Base-by-base conservation (phyloP, 2,329 filamentous ascomycete species). In the Nakataea oryzae region DNA sequence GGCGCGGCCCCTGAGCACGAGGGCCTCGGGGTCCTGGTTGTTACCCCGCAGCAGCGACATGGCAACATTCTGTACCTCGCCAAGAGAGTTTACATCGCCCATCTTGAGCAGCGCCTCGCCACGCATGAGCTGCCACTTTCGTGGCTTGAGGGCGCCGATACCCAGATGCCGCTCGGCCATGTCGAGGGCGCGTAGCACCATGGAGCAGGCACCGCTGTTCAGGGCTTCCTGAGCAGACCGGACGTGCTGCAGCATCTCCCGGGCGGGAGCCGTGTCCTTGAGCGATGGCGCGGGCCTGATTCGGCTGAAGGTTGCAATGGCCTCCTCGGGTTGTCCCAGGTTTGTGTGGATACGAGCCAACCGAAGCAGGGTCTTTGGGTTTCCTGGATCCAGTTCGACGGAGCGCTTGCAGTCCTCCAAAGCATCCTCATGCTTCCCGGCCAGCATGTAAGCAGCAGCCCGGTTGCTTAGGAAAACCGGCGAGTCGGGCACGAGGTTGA, bases 381-480 rank as follows among this genome's bases (percentile, higher is more conserved):
- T 97, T 68, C 86, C 81, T 0, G 93, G 88, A 66, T 97, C 93
- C 56, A 96, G 78, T 66, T 93, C 88, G 67, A 90, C 86, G 8
- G 95, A 91, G 62, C 82, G 84, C 70, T 86, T 87, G 76, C 91
- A 95, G 75, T 99, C 95, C 62, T 95, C 91, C 64, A 97, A 79
- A 21, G 95, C 95, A 65, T 88, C 82, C 63, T 83, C 78, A 73
- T 88, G 97, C 70, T 88, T 86, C 68, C 87, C 87, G 63, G 91
- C 90, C 61, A 91, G 91, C 81, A 99, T 96, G 78, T 90, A 91
- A 47, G 95, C 95, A 32, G 95, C 95, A 54, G 95, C 93, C 70
- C 95, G 89, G 80, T 99, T 99, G 74, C 91, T 93, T 67, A 96
- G 84, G 75, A 96, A 97, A 57, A 92, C 96, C 47, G 93, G 81